Conservation (phyloP, 2,329 filamentous ascomycete genomes). For the Fusarium scirpi region DNA sequence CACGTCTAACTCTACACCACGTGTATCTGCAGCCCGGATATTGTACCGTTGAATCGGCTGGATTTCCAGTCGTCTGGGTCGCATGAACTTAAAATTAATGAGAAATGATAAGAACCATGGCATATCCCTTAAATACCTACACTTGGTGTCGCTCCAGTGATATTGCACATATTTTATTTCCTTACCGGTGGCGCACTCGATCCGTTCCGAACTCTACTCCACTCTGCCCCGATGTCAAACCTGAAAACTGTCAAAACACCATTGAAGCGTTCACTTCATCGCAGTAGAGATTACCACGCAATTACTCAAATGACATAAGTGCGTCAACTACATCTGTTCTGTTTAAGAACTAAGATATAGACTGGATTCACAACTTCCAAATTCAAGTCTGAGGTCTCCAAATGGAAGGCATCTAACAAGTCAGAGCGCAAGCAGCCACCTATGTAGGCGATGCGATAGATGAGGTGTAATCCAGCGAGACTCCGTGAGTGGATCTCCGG, state of each 20-base stretch:
- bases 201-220: background rate
- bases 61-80: background rate
- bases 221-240: background rate
- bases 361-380: background rate
- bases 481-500: conserved; percentile 7
- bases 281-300: background rate
- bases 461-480: background rate
- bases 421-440: background rate
- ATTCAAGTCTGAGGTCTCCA: background rate
- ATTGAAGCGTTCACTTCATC: background rate
- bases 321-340: background rate
- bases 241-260: background rate
- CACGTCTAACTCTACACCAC: background rate
- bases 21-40: background rate
- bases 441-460: background rate
- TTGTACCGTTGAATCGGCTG: background rate
- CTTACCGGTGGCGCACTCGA: background rate
- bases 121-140: background rate
- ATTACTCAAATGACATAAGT: background rate
- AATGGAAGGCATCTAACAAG: background rate
- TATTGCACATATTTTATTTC: background rate
- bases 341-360: background rate
- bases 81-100: background rate
- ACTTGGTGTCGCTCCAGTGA: background rate
- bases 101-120: background rate